phyloP scores from a whole-genome alignment of 2,329 filamentous ascomycete species.

The Venturia carpophila region DNA sequence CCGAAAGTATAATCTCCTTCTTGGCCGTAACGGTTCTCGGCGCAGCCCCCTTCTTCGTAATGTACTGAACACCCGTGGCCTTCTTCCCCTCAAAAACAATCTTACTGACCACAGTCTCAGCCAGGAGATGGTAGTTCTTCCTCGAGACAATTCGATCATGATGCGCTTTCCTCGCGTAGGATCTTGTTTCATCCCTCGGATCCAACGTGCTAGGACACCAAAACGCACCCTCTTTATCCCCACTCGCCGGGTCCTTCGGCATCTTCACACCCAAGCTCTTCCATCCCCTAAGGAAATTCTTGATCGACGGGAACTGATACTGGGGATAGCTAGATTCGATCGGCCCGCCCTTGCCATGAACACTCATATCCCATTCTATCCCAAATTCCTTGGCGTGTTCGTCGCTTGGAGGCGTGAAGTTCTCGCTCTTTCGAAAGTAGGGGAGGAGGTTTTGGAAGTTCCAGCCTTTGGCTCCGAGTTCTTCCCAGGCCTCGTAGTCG shows the following conservation, averaged over 20 bases:
- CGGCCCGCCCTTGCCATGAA: constrained; percentile 3
- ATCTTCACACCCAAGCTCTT: neutral
- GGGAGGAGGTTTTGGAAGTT: constrained; percentile 41
- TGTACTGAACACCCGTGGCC: constrained; percentile 27
- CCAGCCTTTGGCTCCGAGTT: constrained; percentile 42
- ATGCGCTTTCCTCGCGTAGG: neutral
- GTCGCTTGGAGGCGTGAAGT: neutral
- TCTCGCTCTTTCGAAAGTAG: constrained; percentile 22
- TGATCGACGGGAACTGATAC: neutral
- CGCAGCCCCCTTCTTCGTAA: constrained; percentile 14
- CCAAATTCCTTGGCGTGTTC: neutral
- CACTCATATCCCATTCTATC: neutral
- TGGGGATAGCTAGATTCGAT: neutral
- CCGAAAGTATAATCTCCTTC: constrained; percentile 29
- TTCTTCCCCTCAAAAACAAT: neutral
- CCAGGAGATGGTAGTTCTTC: neutral
- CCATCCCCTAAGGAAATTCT: neutral
- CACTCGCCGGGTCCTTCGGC: neutral
- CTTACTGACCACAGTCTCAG: neutral
- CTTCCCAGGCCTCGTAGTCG: constrained; percentile 47
- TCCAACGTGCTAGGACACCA: neutral
- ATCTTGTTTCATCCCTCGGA: neutral
- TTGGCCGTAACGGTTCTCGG: constrained; percentile 23
- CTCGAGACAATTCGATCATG: neutral
- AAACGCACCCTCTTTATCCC: neutral